Base-by-base conservation (phyloP, 2,329 filamentous ascomycete genomes). In the Penicillium paneum region DNA sequence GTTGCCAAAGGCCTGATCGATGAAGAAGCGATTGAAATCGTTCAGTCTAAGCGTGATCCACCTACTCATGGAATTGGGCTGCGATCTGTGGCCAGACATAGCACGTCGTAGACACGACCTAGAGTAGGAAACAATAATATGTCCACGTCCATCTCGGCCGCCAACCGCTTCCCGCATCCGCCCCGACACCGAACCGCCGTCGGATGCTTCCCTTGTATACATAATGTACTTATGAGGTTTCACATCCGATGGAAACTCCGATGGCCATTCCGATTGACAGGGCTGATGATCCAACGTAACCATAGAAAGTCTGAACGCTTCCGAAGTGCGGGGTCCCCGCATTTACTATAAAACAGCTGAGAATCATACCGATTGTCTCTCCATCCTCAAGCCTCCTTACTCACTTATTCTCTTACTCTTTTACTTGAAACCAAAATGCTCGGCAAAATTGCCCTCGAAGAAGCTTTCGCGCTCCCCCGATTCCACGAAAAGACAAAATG, bases 381-480 rank as follows among this genome's bases (percentile, higher is more conserved):
- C 34, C 15, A 35, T 44, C 12, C 46, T 15, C 24, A 28, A 24
- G 7, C 31, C 4, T 24, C 21, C 21, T 24, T 24, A 24, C 21
- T 24, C 2, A 3, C 21, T 24, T 24, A 24, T 24, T 24, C 24
- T 45, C 41, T 35, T 21, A 34, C 11, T 11, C 24, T 7, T 34
- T 29, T 12, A 29, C n/a, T 21, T 29, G 10, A 40, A 43, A 36
- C 11, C 49, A 64, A 41, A 24, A 85, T 85, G 82, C 70, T 79
- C 12, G 83, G 84, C 56, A 86, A 87, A 59, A 77, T 86, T 54
- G 80, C 81, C 12, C 74, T 86, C 21, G 83, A 86, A 67, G 83
- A 86, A 71, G 82, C 83, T 13, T 86, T 85, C 58, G 80, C 79
- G 56, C 75, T 85, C 7, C 82, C 84, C 41, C 78, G 82, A 32